Conservation (phyloP, 192 early-diverging fungal species). For the Gonapodya prolifera region DNA sequence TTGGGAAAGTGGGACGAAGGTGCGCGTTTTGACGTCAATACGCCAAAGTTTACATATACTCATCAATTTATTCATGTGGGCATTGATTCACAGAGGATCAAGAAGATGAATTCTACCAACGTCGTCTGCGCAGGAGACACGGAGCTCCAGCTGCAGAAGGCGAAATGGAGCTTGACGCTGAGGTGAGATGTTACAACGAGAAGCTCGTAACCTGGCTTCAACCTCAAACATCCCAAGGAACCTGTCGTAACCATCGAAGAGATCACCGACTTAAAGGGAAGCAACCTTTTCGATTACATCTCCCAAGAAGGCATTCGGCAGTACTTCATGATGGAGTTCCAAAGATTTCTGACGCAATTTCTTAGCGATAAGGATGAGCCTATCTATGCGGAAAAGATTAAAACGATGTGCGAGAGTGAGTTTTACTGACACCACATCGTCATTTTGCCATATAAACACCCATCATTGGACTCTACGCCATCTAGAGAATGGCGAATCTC, state of each 20-base stretch:
- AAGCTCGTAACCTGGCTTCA: background rate
- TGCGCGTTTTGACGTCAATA: conserved; percentile 14
- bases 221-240: conserved; percentile 15
- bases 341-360: conserved; percentile 74
- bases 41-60: background rate
- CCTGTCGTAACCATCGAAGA: conserved; percentile 60
- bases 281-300: conserved; percentile 73
- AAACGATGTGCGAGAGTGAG: conserved; percentile 63
- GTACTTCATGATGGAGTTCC: conserved; percentile 76
- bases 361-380: conserved; percentile 75
- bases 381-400: conserved; percentile 86
- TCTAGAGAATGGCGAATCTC: conserved; percentile 61
- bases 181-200: conserved; percentile 8
- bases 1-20: conserved; percentile 81
- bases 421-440: background rate
- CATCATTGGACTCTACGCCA: background rate
- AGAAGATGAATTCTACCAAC: conserved; percentile 27
- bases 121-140: conserved; percentile 29
- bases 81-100: conserved; percentile 28
- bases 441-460: background rate
- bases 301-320: conserved; percentile 68
- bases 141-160: conserved; percentile 35
- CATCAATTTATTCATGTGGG: too few relatives aligned
- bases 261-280: conserved; percentile 69
- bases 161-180: conserved; percentile 44